Base-by-base conservation (phyloP, 2,329 filamentous ascomycete genomes). In the Ramularia collo-cygni region DNA sequence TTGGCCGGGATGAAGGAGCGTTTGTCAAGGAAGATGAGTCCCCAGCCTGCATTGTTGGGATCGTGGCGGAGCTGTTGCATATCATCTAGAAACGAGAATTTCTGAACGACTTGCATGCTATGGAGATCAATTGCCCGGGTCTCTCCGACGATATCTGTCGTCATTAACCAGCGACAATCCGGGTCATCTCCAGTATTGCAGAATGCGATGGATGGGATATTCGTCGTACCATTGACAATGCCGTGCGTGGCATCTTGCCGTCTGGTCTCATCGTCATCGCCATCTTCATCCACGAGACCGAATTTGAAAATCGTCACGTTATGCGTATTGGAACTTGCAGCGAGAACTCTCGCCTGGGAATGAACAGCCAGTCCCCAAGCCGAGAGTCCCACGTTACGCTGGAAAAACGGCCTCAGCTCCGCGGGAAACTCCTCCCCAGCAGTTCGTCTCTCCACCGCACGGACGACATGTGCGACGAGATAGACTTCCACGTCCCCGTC, bases 361-460 rank as follows among this genome's bases (percentile, higher is more conserved):
- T 96, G 90, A 8, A 95, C 74, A 6, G 87, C 83, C 34, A 95
- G 64, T 0, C 90, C 92, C 92, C 92, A 98, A 2, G 89, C 90
- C 44, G 85, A 90, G 16, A 65, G 67, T 1, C 77, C 76, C 2
- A 95, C 87, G 57, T 84, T 88, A 27, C 83, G 76, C 43, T 79
- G 76, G 42, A 95, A 85, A 56, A 94, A 85, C 0, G 68, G 67
- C 54, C 43, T 67, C 50, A 58, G 57, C 41, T 55, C 52, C 9
- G 44, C 44, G 18, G 55, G 46, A 32, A 58, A 33, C 9, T 8
- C 24, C 13, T 28, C 47, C 21, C 21, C 21, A 24, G 21, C 21
- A 1, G 65, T 61, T 13, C 55, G 30, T 52, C 55, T 43, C 49
- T 57, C 44, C 32, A 65, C 60, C n/a, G 58, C 58, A 24, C 52